These are phyloP conservation scores for Coemansia sp. DNA, from an alignment of 192 early-diverging fungal genomes.

Conservation along the genomic window DNA sequence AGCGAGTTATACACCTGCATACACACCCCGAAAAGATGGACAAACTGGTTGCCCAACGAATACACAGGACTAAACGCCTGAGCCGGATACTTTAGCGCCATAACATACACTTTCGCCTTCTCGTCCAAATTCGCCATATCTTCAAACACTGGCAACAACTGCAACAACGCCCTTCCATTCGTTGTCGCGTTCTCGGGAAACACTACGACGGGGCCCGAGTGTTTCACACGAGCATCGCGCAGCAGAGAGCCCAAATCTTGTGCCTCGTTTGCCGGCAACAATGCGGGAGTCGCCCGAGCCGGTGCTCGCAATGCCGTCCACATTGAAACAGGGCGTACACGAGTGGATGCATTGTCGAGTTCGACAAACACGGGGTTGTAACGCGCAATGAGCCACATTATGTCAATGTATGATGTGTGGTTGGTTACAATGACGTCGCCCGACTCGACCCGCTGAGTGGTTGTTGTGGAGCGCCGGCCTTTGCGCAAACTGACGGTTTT, in stretches of 20 bases:
- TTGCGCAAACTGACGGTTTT: slow-evolving; percentile 64
- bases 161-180: slow-evolving; percentile 82
- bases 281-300: slow-evolving; percentile 27
- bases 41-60: slow-evolving; percentile 58
- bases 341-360: slow-evolving; percentile 40
- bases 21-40: slow-evolving; percentile 61
- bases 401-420: slow-evolving; percentile 80
- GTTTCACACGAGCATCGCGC: slow-evolving; percentile 21
- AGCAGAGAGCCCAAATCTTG: slow-evolving; percentile 32
- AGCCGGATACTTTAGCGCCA: slow-evolving; percentile 47
- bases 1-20: slow-evolving; percentile 56
- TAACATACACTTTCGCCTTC: slow-evolving; percentile 58
- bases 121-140: slow-evolving; percentile 59
- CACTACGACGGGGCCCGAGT: slow-evolving; percentile 37
- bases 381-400: slow-evolving; percentile 69
- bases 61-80: slow-evolving; percentile 29
- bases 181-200: slow-evolving; percentile 69
- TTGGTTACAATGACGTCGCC: slow-evolving; percentile 83
- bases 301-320: slow-evolving; percentile 38
- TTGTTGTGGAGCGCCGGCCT: slow-evolving; percentile 54
- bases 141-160: slow-evolving; percentile 73
- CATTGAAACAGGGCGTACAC: slow-evolving; percentile 24
- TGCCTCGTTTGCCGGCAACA: slow-evolving; percentile 33
- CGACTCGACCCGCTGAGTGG: slow-evolving; percentile 7
- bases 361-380: slow-evolving; percentile 59